A percentile compares a stretch with the other conserved stretches of the same genome.
These are phyloP conservation scores for Globisporangium megalacanthum DNA, from an alignment of 352 stramenopile species.

Conservation along the genomic window DNA sequence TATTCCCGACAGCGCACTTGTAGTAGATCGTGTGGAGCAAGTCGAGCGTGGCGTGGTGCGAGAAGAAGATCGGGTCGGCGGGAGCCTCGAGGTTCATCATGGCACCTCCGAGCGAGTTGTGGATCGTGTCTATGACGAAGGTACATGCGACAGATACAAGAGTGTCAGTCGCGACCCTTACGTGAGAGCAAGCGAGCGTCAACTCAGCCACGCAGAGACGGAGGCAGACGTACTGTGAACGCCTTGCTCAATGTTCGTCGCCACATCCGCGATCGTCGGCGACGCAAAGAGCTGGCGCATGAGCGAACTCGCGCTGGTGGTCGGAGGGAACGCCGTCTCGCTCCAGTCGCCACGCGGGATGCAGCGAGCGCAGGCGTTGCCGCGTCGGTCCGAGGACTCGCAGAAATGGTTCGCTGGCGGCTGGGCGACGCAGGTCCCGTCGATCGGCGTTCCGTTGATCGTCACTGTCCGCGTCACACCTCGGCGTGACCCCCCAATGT, in stretches of 20 bases:
- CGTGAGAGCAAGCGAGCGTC: background rate
- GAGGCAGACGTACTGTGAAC: constrained; percentile 61
- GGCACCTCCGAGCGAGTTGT: constrained; percentile 58
- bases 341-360: constrained; percentile 69
- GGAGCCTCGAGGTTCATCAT: constrained; percentile 75
- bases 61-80: constrained; percentile 85
- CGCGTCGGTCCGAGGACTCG: constrained; percentile 41
- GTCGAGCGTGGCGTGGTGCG: constrained; percentile 80
- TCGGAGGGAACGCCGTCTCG: constrained; percentile 44
- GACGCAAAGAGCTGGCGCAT: constrained; percentile 65
- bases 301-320: constrained; percentile 68
- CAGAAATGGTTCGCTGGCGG: constrained; percentile 72
- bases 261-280: constrained; percentile 60
- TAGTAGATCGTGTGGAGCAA: constrained; percentile 83
- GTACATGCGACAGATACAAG: background rate
- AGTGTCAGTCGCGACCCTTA: constrained; percentile 8
- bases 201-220: background rate
- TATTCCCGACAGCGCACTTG: constrained; percentile 73
- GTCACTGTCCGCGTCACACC: constrained; percentile 28
- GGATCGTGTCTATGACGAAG: constrained; percentile 58
- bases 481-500: constrained; percentile 55
- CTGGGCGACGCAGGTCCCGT: constrained; percentile 44
- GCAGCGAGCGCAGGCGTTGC: constrained; percentile 43
- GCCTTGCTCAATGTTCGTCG: constrained; percentile 61
- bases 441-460: constrained; percentile 67